Conservation (phyloP, 2,329 filamentous ascomycete genomes). For the Cercospora berteroae region DNA sequence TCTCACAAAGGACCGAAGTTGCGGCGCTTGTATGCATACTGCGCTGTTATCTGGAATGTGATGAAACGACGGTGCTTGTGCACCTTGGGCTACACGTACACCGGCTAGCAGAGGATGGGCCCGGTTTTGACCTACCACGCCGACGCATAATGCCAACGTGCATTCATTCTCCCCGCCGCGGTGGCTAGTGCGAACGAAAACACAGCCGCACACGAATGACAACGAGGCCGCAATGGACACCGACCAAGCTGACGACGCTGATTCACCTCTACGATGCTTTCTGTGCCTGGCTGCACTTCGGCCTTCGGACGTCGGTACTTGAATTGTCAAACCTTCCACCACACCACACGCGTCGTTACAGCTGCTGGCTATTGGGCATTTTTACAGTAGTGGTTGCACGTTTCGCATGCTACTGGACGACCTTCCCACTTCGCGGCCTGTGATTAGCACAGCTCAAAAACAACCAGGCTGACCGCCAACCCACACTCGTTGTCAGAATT, state of each 20-base stretch:
- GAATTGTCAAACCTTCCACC: not conserved
- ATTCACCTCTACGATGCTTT: not conserved
- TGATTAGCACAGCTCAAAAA: conserved; percentile 3
- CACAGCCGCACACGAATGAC: not conserved
- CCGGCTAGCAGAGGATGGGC: conserved; percentile 7
- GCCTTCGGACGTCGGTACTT: conserved; percentile 13
- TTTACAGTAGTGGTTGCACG: not conserved
- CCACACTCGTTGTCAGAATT: conserved; percentile 3
- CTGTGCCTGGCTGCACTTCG: conserved; percentile 9
- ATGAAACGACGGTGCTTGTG: conserved; percentile 15
- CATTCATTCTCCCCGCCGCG: not conserved
- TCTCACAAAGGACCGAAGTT: conserved; percentile 3
- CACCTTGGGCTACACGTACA: conserved; percentile 1
- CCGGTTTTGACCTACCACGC: not conserved
- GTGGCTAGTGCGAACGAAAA: not conserved
- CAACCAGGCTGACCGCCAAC: conserved; percentile 8
- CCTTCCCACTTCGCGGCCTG: not conserved
- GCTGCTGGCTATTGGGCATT: conserved; percentile 1
- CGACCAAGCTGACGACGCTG: conserved; percentile 2
- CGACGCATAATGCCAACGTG: not conserved
- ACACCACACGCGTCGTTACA: not conserved
- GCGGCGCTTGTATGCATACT: conserved; percentile 12
- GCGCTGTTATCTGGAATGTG: conserved; percentile 11
- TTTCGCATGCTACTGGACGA: not conserved
- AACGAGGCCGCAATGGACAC: not conserved